Evolutionary conservation across 176 grass and related monocot species (phyloP), one percentile per base, ranked within the genome.

Genomic region (Echinochloa phyllopogon): DNA sequence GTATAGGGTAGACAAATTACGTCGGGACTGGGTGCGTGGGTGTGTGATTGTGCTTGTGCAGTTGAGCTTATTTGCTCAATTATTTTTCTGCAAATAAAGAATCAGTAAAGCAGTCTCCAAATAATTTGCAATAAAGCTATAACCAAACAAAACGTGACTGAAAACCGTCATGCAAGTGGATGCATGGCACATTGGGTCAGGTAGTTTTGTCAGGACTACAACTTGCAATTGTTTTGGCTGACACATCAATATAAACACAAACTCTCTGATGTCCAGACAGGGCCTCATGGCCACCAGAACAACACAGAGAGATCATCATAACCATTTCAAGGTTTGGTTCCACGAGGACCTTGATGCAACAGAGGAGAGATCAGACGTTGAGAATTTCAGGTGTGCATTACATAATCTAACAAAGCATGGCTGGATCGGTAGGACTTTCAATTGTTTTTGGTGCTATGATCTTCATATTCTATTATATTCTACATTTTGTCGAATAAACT

Each of bases 91-190:
- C 45, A 55, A 65, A 45, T 42, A 76, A 70, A 84, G 38, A 79
- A 84, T 38, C 42, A 17, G 72, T 20, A 17, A 65, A 17, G 36
- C n/a, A 70, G 70, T 76, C 43, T 89, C 70, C 23, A 63, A 81
- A 85, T 81, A 70, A 62, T 85, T 75, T 41, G 36, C 33, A 37
- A n/a, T 51, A n/a, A 59, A 3, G 42, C 13, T n/a, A 49, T 10
- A 33, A 45, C 38, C 75, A 79, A 82, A 82, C 78, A 86, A 86
- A 86, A 90, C 88, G 74, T 90, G 84, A 50, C 36, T 78, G 61
- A 81, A 85, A 81, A 70, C 18, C 53, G 51, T 10, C 36, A 75
- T 58, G 88, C 88, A 86, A 82, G 73, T 90, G 73, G 84, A 78
- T 58, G 50, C 39, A 72, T 83, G 45, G 47, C 74, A 85, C 50